A percentile compares a stretch with the other conserved stretches of the same genome.
Evolutionary conservation across 2,329 filamentous ascomycete species (phyloP).

Genomic region (Ophiostoma australiae): DNA sequence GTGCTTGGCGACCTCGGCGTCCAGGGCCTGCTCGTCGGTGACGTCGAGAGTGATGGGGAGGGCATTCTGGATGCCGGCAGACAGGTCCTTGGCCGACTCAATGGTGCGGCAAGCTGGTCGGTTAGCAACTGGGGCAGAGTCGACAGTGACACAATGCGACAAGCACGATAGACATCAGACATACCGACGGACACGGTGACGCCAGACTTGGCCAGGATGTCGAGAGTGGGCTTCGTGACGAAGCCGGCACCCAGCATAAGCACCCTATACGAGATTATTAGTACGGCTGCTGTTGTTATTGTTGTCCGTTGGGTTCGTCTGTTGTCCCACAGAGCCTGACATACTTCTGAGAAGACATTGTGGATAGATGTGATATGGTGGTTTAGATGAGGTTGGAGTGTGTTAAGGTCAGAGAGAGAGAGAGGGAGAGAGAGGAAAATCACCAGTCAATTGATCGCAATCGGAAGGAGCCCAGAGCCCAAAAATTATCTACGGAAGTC

Average conservation of each 20-base stretch:
- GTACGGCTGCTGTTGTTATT: not conserved
- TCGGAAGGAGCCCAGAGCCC: not conserved
- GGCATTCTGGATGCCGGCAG: conserved; percentile 65
- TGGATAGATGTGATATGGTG: conserved; percentile 13
- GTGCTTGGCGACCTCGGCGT: conserved; percentile 72
- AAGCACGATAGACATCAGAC: conserved; percentile 26
- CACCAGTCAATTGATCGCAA: not conserved
- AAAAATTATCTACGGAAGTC: conserved; percentile 18
- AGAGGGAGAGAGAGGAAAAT: conserved; percentile 8
- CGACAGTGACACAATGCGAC: not conserved
- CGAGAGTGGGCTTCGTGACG: conserved; percentile 60
- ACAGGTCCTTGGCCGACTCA: conserved; percentile 68
- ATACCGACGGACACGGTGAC: conserved; percentile 61
- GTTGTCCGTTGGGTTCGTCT: not conserved
- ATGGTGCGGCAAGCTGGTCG: conserved; percentile 72
- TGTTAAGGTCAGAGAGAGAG: not conserved
- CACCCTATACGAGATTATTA: conserved; percentile 19
- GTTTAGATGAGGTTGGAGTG: conserved; percentile 8
- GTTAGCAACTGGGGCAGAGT: not conserved
- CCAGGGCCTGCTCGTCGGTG: conserved; percentile 67
- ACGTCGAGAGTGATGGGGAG: conserved; percentile 81
- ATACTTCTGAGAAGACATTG: conserved; percentile 24
- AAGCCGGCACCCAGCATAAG: conserved; percentile 51
- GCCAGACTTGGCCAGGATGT: conserved; percentile 57
- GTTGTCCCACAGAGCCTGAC: not conserved